These are phyloP conservation scores for Yamadazyma dendronema DNA, from an alignment of 1,139 yeast species.

Conservation along the genomic window DNA sequence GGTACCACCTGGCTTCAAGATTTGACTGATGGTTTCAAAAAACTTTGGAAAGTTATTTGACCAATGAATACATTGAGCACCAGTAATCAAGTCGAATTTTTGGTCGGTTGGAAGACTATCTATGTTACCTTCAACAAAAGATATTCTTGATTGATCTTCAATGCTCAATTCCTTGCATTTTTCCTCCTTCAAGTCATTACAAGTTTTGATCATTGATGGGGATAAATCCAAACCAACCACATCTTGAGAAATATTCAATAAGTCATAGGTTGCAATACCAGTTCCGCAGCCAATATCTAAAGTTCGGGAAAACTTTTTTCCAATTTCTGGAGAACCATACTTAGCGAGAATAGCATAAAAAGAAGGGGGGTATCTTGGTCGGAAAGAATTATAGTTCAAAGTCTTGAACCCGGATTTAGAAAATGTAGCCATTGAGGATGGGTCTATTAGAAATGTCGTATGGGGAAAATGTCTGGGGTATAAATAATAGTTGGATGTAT, in stretches of 20 bases:
- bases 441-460: background rate
- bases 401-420: constrained; percentile 59
- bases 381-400: constrained; percentile 53
- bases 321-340: constrained; percentile 15
- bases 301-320: constrained; percentile 18
- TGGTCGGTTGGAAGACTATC: constrained; percentile 29
- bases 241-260: constrained; percentile 27
- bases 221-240: constrained; percentile 35
- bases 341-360: constrained; percentile 46
- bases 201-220: constrained; percentile 30
- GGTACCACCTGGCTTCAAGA: constrained; percentile 36
- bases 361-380: constrained; percentile 64
- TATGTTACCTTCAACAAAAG: constrained; percentile 34
- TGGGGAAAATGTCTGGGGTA: background rate
- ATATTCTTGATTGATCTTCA: constrained; percentile 23
- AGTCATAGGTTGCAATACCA: constrained; percentile 36
- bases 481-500: background rate
- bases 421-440: constrained; percentile 57
- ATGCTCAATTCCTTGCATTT: constrained; percentile 27
- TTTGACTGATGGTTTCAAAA: constrained; percentile 26
- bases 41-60: constrained; percentile 35
- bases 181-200: constrained; percentile 22
- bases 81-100: constrained; percentile 37
- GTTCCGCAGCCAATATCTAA: constrained; percentile 41
- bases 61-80: constrained; percentile 51